Percentiles rank a stretch among this genome's conserved stretches.
phyloP scores from a whole-genome alignment of 2,329 filamentous ascomycete species.

The Zymoseptoria crescenta region DNA sequence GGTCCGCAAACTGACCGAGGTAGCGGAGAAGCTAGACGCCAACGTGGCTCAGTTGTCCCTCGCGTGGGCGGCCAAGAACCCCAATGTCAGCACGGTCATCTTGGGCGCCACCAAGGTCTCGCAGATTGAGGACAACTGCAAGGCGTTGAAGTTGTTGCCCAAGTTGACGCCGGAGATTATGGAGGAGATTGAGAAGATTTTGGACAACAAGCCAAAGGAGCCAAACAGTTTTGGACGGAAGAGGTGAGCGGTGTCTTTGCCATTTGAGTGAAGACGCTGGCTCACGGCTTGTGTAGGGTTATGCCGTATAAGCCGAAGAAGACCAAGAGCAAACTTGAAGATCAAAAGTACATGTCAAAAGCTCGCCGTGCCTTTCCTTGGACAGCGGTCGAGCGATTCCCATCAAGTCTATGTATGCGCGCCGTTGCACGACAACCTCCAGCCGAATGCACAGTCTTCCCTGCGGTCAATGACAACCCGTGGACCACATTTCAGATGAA shows the following conservation, averaged over 20 bases:
- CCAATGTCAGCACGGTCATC: conserved; percentile 51
- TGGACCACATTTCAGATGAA: too few relatives aligned
- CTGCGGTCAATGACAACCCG: too few relatives aligned
- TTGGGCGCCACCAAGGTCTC: conserved; percentile 44
- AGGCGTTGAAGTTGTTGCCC: conserved; percentile 36
- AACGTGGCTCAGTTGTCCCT: conserved; percentile 47
- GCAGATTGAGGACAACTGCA: conserved; percentile 44
- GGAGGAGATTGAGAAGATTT: conserved; percentile 38
- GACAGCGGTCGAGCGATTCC: too few relatives aligned
- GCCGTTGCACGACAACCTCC: too few relatives aligned
- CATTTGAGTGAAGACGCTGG: not conserved
- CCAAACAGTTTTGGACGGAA: conserved; percentile 29
- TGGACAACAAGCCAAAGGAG: conserved; percentile 34
- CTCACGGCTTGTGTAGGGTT: not conserved
- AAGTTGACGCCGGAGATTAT: conserved; percentile 34
- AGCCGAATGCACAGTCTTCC: too few relatives aligned
- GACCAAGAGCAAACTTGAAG: conserved; percentile 4
- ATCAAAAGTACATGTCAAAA: not conserved
- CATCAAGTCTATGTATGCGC: too few relatives aligned
- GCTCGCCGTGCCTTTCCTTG: too few relatives aligned
- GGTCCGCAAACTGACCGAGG: conserved; percentile 47
- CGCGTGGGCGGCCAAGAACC: conserved; percentile 52
- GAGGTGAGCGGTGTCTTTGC: conserved; percentile 22
- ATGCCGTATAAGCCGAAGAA: conserved; percentile 3
- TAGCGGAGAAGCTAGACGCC: conserved; percentile 44